Evolutionary conservation across 2,329 filamentous ascomycete species (phyloP), one percentile per base, ranked within the genome.

Genomic region (Aspergillus latus): DNA sequence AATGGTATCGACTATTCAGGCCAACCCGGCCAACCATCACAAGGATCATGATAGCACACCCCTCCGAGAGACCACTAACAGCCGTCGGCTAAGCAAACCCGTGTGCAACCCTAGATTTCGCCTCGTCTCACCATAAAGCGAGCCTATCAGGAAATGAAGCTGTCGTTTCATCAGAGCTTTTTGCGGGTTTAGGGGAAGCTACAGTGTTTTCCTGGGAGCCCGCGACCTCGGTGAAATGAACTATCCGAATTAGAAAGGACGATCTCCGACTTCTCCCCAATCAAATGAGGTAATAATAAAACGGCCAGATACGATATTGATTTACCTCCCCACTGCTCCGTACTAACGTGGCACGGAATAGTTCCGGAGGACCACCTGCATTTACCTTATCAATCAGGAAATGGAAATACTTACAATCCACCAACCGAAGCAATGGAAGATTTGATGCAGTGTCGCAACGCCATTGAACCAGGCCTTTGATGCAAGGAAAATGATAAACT

Each of bases 91-190:
- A 40, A 49, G 37, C 39, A 59, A 56, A 45, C 36, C 58, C 56
- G 56, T 60, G 61, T 63, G 61, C 54, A 40, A 61, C 61, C 54
- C 48, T 61, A 32, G 49, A 58, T 44, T 54, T 56, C 43, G 42
- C 50, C 55, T 51, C 34, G 37, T 39, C 54, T 21, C 13, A 9
- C 5, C 42, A 47, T 34, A 57, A 51, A 26, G 32, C 52, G 30
- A 47, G 40, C 29, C 52, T 58, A 51, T 56, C 30, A 46, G 49
- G 36, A 34, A 28, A 15, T 54, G 28, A 32, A 48, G 43, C n/a
- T 29, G 16, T 34, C 21, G 26, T 29, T 49, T 42, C 6, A 56
- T 54, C 37, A 47, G 29, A 52, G 47, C 45, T n/a, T 39, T n/a
- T 46, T 52, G 29, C 21, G 29, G 10, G 40, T 47, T 48, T 53